Conservation (phyloP, 1,284 basidiomycete species). For the Melampsora americana region DNA sequence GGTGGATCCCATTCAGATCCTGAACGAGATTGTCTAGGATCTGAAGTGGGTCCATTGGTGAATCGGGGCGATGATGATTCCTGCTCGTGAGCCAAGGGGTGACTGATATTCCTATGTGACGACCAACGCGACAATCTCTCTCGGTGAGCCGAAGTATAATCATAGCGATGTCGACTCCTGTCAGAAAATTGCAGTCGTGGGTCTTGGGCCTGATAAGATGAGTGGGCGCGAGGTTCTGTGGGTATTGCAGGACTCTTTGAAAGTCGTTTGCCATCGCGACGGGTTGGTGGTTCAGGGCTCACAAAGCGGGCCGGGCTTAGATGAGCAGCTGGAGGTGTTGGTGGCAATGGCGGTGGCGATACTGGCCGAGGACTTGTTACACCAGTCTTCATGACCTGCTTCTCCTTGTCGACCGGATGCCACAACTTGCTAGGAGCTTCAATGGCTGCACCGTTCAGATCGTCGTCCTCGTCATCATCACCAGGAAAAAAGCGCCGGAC, state of each 20-base stretch:
- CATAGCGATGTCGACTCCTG: background rate
- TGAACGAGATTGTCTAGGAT: background rate
- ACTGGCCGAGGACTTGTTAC: conserved; percentile 10
- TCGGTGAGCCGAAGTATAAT: background rate
- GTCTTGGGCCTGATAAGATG: background rate
- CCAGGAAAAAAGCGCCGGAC: conserved; percentile 43
- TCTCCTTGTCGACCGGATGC: background rate
- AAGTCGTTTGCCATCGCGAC: background rate
- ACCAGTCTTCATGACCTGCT: background rate
- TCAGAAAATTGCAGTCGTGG: background rate
- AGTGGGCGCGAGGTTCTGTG: background rate
- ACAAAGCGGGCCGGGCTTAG: background rate
- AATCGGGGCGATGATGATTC: conserved; percentile 4
- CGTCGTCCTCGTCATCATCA: conserved; percentile 42
- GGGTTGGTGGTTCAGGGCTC: background rate
- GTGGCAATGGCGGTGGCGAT: conserved; percentile 25
- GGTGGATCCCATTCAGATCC: conserved; percentile 8
- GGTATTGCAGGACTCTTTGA: background rate
- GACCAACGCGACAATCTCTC: background rate
- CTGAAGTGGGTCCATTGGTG: conserved; percentile 3
- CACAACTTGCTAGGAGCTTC: conserved; percentile 7
- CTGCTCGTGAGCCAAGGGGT: background rate
- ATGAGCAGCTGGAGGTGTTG: background rate
- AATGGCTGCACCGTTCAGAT: background rate
- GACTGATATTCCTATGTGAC: background rate